Conservation (phyloP, 495 filamentous ascomycete genomes). For the Hypoxylon trugodes region DNA sequence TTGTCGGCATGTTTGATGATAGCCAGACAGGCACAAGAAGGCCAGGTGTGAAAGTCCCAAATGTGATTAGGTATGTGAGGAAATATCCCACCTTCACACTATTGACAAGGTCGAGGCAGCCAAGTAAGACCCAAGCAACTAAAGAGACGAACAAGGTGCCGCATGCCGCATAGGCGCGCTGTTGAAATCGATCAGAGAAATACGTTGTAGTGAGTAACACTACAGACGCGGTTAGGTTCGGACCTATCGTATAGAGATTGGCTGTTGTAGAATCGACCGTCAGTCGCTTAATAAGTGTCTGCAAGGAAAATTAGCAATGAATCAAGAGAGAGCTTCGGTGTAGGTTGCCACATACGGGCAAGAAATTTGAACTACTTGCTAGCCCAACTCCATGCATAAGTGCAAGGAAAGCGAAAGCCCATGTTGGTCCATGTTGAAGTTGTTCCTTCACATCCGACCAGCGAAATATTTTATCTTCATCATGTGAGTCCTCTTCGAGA, state of each 20-base stretch:
- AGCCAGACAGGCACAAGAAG: conserved; percentile 18
- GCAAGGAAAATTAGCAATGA: too few species aligned
- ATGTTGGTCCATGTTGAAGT: not conserved
- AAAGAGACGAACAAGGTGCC: conserved; percentile 42
- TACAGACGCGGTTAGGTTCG: conserved; percentile 2
- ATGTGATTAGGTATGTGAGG: conserved; percentile 16
- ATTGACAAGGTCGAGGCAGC: conserved; percentile 5
- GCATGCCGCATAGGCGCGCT: conserved; percentile 16
- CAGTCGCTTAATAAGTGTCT: conserved; percentile 18
- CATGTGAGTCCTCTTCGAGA: conserved; percentile 13
- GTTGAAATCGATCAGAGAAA: conserved; percentile 12
- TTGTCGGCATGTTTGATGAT: conserved; percentile 8
- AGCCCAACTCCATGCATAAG: conserved; percentile 13
- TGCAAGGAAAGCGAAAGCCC: conserved; percentile 13
- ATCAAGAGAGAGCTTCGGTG: too few species aligned
- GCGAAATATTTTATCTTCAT: conserved; percentile 4
- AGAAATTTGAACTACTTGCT: conserved; percentile 16
- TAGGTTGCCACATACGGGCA: conserved; percentile 20
- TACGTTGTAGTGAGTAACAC: conserved; percentile 7
- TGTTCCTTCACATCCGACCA: conserved; percentile 17
- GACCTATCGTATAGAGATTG: conserved; percentile 21
- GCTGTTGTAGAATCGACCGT: conserved; percentile 5
- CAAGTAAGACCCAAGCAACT: conserved; percentile 41
- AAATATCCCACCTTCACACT: conserved; percentile 23
- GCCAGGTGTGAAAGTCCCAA: conserved; percentile 21